Percentiles rank a stretch among this genome's conserved stretches.
Conservation (phyloP, 2,329 filamentous ascomycete species). For the Dendryphion nanum region DNA sequence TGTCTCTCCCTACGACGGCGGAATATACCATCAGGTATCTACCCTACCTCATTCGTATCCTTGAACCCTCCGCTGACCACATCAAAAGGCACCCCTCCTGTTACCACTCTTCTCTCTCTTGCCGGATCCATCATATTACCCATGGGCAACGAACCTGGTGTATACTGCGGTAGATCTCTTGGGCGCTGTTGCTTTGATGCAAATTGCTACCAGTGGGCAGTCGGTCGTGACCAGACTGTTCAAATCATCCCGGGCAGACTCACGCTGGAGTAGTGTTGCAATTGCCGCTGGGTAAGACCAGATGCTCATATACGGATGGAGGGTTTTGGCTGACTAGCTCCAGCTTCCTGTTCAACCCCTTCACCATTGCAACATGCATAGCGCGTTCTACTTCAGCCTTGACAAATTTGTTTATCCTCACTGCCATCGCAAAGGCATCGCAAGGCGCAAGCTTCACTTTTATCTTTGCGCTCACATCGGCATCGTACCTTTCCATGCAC, state of each 20-base stretch:
- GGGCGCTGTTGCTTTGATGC: slow-evolving; percentile 74
- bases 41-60: neutral
- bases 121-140: slow-evolving; percentile 64
- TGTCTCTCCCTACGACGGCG: slow-evolving; percentile 95
- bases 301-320: neutral
- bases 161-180: slow-evolving; percentile 80
- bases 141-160: slow-evolving; percentile 74
- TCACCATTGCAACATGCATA: slow-evolving; percentile 86
- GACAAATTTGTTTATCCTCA: slow-evolving; percentile 82
- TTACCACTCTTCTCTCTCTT: slow-evolving; percentile 89
- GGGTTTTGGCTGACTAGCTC: slow-evolving; percentile 13
- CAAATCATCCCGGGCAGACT: slow-evolving; percentile 72
- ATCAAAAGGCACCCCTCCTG: slow-evolving; percentile 68
- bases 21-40: slow-evolving; percentile 64
- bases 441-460: slow-evolving; percentile 68
- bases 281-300: slow-evolving; percentile 71
- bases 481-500: slow-evolving; percentile 89
- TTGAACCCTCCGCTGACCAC: slow-evolving; percentile 15
- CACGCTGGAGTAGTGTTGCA: slow-evolving; percentile 70
- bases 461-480: slow-evolving; percentile 81
- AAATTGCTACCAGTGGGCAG: slow-evolving; percentile 79
- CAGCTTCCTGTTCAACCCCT: slow-evolving; percentile 92
- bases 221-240: slow-evolving; percentile 72
- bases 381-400: slow-evolving; percentile 87
- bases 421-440: slow-evolving; percentile 78